Percentiles rank a stretch among this genome's conserved stretches.
These are phyloP conservation scores for Aspergillus terreus DNA, from an alignment of 2,329 filamentous ascomycete species.

Conservation along the genomic window DNA sequence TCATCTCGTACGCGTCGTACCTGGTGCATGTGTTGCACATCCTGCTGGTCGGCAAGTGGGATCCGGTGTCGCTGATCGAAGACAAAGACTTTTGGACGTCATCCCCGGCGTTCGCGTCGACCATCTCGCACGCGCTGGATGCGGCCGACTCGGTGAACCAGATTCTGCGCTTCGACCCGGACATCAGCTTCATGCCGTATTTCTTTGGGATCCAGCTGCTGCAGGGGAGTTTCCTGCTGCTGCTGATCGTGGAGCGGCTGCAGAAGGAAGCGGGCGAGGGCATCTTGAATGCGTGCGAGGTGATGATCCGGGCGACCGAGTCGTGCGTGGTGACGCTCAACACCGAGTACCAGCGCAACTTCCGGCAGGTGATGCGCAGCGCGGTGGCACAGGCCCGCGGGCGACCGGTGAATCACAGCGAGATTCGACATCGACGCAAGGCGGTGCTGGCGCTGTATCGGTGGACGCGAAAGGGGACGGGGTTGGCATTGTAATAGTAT, in stretches of 20 bases:
- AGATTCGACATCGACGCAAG: conserved; percentile 77
- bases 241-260: conserved; percentile 85
- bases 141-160: conserved; percentile 83
- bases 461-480: conserved; percentile 88
- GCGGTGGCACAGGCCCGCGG: conserved; percentile 83
- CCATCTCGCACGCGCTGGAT: conserved; percentile 81
- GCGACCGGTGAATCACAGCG: conserved; percentile 76
- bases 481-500: conserved; percentile 56
- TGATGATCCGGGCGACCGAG: conserved; percentile 86
- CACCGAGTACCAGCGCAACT: conserved; percentile 94
- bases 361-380: conserved; percentile 91
- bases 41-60: conserved; percentile 90
- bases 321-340: conserved; percentile 88
- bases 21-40: conserved; percentile 93
- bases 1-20: conserved; percentile 84
- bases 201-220: conserved; percentile 93
- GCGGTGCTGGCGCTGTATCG: conserved; percentile 82
- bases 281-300: conserved; percentile 85
- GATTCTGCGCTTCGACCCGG: conserved; percentile 85
- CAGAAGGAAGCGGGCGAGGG: conserved; percentile 80
- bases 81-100: conserved; percentile 94
- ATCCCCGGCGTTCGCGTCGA: conserved; percentile 79
- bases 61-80: conserved; percentile 87
- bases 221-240: conserved; percentile 81
- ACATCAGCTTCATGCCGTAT: conserved; percentile 93